phyloP scores from a whole-genome alignment of 768 basidiomycete genomes.

The Podaxis pistillaris region DNA sequence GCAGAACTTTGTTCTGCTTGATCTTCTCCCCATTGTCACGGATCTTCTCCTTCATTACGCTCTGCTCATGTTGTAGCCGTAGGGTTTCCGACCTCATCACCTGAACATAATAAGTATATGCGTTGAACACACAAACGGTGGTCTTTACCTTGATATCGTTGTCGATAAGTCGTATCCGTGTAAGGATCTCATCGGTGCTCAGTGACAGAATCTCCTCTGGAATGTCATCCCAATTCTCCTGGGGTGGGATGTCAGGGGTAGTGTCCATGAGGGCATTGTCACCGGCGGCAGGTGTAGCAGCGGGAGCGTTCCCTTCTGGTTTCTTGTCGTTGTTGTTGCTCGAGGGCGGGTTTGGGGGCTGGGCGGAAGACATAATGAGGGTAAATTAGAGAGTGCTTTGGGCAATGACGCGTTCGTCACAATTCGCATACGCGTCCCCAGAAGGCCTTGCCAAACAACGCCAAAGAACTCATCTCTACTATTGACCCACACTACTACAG shows the following conservation, averaged over 20 bases:
- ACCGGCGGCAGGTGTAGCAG: conserved; percentile 30
- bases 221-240: conserved; percentile 90
- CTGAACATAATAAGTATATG: conserved; percentile 36
- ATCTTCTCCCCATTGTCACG: conserved; percentile 98
- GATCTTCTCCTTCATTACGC: conserved; percentile 97
- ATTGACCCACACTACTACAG: not conserved
- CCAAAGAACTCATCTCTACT: conserved; percentile 6
- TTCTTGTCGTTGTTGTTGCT: conserved; percentile 53
- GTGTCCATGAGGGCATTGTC: conserved; percentile 64
- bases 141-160: conserved; percentile 85
- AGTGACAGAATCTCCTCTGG: conserved; percentile 82
- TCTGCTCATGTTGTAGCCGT: conserved; percentile 91
- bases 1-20: conserved; percentile 98
- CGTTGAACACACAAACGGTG: not conserved
- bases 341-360: conserved; percentile 51
- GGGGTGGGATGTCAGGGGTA: conserved; percentile 62
- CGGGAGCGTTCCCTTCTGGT: conserved; percentile 34
- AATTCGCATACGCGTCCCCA: conserved; percentile 36
- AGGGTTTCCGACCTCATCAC: conserved; percentile 96
- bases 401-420: conserved; percentile 29
- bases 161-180: conserved; percentile 89
- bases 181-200: conserved; percentile 82
- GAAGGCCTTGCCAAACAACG: conserved; percentile 10
- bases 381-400: conserved; percentile 16
- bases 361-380: conserved; percentile 55